Evolutionary conservation across 306 rosid species (phyloP).

Genomic region (Cyclanthera cordifolia): DNA sequence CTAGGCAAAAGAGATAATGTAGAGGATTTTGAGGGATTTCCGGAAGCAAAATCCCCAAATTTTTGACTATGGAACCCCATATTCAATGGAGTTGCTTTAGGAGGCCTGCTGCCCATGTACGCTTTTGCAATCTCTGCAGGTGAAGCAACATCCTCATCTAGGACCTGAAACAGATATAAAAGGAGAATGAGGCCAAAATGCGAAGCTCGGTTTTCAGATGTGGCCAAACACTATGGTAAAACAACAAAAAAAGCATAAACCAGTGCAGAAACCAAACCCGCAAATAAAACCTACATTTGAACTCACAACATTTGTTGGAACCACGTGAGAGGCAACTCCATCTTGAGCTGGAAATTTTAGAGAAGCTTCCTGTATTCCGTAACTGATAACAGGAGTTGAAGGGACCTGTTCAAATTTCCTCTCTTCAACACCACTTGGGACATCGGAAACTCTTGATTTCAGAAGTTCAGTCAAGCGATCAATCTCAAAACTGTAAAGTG

Average conservation of each 20-base stretch:
- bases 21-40: slow-evolving; percentile 33
- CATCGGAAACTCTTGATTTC: slow-evolving; percentile 54
- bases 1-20: slow-evolving; percentile 41
- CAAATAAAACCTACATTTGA: slow-evolving; percentile 35
- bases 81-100: slow-evolving; percentile 47
- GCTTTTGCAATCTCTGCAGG: slow-evolving; percentile 90
- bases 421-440: slow-evolving; percentile 34
- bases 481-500: slow-evolving; percentile 62
- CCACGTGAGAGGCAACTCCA: slow-evolving; percentile 25
- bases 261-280: slow-evolving; percentile 1
- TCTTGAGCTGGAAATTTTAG: slow-evolving; percentile 23
- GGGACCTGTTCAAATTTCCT: slow-evolving; percentile 30
- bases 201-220: not conserved
- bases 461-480: slow-evolving; percentile 71
- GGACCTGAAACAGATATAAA: slow-evolving; percentile 41
- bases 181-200: slow-evolving; percentile 18
- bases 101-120: slow-evolving; percentile 77
- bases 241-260: not conserved
- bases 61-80: slow-evolving; percentile 30
- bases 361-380: slow-evolving; percentile 28
- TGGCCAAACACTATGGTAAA: not conserved
- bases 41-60: slow-evolving; percentile 24
- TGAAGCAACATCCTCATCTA: slow-evolving; percentile 65
- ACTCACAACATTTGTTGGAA: slow-evolving; percentile 31
- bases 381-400: slow-evolving; percentile 24